phyloP scores from a whole-genome alignment of 2,329 filamentous ascomycete genomes.

The Fusarium bactridioides region DNA sequence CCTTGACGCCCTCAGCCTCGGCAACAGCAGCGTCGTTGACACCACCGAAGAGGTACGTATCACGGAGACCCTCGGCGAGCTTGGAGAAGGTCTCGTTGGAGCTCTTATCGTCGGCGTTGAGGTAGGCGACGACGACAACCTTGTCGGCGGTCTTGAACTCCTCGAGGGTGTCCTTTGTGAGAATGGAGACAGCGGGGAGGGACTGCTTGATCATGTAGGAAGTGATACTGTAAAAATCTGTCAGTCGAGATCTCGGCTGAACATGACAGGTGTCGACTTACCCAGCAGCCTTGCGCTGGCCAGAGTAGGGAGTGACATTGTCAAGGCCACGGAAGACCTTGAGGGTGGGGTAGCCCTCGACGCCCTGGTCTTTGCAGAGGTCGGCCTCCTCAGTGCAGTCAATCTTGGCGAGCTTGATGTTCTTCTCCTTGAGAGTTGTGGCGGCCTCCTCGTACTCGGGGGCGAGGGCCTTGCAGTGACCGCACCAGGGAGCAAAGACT shows the following conservation, averaged over 20 bases:
- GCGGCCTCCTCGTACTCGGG: constrained; percentile 91
- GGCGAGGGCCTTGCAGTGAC: constrained; percentile 98
- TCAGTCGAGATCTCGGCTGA: constrained; percentile 29
- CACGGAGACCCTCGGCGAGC: constrained; percentile 79
- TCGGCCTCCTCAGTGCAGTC: constrained; percentile 96
- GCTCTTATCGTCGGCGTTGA: constrained; percentile 80
- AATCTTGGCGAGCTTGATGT: constrained; percentile 84
- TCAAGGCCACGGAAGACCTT: constrained; percentile 97
- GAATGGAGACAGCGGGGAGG: constrained; percentile 85
- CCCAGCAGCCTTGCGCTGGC: constrained; percentile 86
- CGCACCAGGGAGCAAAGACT: constrained; percentile 97
- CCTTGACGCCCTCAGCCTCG: constrained; percentile 87
- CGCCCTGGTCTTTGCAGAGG: constrained; percentile 87
- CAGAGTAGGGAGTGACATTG: constrained; percentile 81
- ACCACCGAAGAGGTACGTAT: constrained; percentile 91
- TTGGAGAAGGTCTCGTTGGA: constrained; percentile 85
- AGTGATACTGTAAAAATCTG: constrained; percentile 58
- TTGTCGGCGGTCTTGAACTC: constrained; percentile 99
- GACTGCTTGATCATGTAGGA: constrained; percentile 99
- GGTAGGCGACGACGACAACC: constrained; percentile 91
- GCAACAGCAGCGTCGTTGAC: constrained; percentile 84
- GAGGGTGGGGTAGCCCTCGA: constrained; percentile 97
- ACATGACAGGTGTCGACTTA: constrained; percentile 51
- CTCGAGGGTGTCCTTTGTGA: constrained; percentile 83
- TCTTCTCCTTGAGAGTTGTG: constrained; percentile 85